phyloP scores from a whole-genome alignment of 2,329 filamentous ascomycete species.

The Pseudogymnoascus sp. region DNA sequence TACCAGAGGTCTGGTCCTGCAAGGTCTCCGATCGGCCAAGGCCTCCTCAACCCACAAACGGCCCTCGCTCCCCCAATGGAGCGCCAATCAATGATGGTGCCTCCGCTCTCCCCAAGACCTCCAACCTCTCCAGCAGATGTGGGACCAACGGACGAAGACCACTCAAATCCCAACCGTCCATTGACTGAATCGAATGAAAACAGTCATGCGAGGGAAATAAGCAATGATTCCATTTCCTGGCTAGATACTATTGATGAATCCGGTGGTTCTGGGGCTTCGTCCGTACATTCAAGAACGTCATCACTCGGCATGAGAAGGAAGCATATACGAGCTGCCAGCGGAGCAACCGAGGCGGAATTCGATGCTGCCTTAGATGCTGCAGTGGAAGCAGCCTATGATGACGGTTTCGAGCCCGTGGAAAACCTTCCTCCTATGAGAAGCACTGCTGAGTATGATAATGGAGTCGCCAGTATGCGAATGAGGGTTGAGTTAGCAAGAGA shows the following conservation, averaged over 20 bases:
- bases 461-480: slow-evolving; percentile 48
- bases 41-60: slow-evolving; percentile 13
- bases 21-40: slow-evolving; percentile 15
- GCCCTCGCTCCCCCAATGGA: slow-evolving; percentile 45
- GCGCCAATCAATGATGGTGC: slow-evolving; percentile 53
- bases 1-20: slow-evolving; percentile 17
- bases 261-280: slow-evolving; percentile 69
- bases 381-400: slow-evolving; percentile 91
- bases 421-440: slow-evolving; percentile 1
- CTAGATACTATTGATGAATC: slow-evolving; percentile 92
- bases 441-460: slow-evolving; percentile 12
- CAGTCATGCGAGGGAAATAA: slow-evolving; percentile 49
- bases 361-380: slow-evolving; percentile 91
- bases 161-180: slow-evolving; percentile 20
- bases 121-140: slow-evolving; percentile 38
- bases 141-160: not conserved
- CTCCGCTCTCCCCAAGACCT: slow-evolving; percentile 60
- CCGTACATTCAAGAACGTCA: slow-evolving; percentile 71
- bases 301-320: slow-evolving; percentile 61
- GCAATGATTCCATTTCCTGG: slow-evolving; percentile 82
- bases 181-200: slow-evolving; percentile 27
- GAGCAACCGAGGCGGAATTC: slow-evolving; percentile 78
- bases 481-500: slow-evolving; percentile 71
- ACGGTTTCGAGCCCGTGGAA: slow-evolving; percentile 70
- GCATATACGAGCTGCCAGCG: slow-evolving; percentile 60